Base-by-base conservation (phyloP, 192 early-diverging fungal species). In the Diversispora epigaea region DNA sequence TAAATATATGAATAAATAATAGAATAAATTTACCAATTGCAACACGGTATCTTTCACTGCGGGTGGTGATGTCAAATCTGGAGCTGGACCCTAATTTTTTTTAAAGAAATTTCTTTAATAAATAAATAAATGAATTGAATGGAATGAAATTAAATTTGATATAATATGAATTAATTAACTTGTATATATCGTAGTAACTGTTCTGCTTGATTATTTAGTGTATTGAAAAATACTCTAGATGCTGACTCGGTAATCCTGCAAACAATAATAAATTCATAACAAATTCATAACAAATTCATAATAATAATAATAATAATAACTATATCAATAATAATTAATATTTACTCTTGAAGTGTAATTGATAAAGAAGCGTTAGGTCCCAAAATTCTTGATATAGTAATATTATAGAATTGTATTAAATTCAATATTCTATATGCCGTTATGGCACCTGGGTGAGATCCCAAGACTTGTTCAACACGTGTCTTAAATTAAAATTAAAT, bases 391-490 rank as follows among this genome's bases (percentile, higher is more conserved):
- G 77, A 76, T 41, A 95, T 87, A 0, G 91, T 95, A 25, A 85
- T 77, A 12, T 83, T 81, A 77, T 95, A 95, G 74, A 93, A 95
- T 73, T 92, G 91, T 69, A 93, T 84, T 4, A 91, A 82, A 70
- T 91, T 93, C 0, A 87, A 84, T 9, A 93, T 80, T 44, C 86
- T 86, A 77, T 91, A 95, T 3, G 86, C 84, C 2, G 83, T 85
- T 21, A 92, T 86, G 19, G 91, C 82, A 55, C 85, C 86, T 4
- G 82, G 85, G 70, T 91, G 87, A 10, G 91, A 84, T 1, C 88
- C 76, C 14, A 95, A 78, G n/a, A 93, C 89, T 79, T 92, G 89
- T 70, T 93, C 92, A 39, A 95, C 83, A 58, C 93, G 88, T 8
- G 86, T 82, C 91, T 90, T 70, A 7, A 61, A 54, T 50, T 60